Evolutionary conservation across 2,329 filamentous ascomycete genomes (phyloP), one percentile per base, ranked within the genome.

Genomic region (Blastomyces parvus): DNA sequence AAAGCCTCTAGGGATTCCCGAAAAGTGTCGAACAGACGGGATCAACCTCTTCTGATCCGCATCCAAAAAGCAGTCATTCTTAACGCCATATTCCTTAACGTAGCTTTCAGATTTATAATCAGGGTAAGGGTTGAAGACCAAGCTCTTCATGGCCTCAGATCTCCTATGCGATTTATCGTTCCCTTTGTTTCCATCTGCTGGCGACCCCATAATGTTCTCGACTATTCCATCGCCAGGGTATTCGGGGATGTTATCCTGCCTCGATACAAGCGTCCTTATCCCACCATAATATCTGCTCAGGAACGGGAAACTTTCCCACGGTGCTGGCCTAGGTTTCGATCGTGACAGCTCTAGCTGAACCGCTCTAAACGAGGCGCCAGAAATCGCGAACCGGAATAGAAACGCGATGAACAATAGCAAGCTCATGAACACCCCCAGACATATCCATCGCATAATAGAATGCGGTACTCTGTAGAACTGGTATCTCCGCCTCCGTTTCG

Each of bases 211-310:
- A 22, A 80, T 76, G 67, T 83, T 74, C 67, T 87, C 86, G 60
- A 13, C 57, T 27, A 46, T 40, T 22, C 57, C 57, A 59, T 87
- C 85, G 59, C 82, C 81, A 1, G 94, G 93, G 72, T 96, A 97
- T 71, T 97, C 90, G 0, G 92, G 88, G 11, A 82, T 79, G 67
- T 92, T 93, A 58, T 89, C 80, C 17, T 81, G 74, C 33, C 86
- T 78, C 0, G 85, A 76, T 0, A 89, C 84, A 65, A 99, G 72
- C 0, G 84, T 88, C 67, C 87, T 83, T 64, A 99, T 82, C 0
- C 94, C 94, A 17, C 91, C 93, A 73, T 97, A 94, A 73, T 97
- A 99, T 66, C 92, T 84, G 65, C 87, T 88, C 65, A 99, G 76
- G 70, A 96, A 95, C 0, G 86, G 85, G 72, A 96, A 97, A 11